Conservation (phyloP, 129 eudicot genomes). For the Saussurea involucrata region DNA sequence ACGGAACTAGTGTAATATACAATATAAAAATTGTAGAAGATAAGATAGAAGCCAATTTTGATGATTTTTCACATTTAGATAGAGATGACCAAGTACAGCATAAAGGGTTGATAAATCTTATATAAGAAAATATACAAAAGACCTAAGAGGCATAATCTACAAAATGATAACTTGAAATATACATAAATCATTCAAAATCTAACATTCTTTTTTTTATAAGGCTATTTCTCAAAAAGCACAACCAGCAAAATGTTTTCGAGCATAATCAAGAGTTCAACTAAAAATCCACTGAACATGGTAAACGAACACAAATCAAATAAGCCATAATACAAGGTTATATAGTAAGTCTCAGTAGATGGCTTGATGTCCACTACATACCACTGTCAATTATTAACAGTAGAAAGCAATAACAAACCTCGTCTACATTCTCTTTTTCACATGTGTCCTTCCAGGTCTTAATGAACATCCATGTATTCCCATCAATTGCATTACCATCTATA, state of each 20-base stretch:
- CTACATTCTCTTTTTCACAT: conserved; percentile 43
- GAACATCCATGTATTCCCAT: conserved; percentile 50
- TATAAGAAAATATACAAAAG: neutral
- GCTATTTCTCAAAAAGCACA: no score
- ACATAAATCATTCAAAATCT: no score
- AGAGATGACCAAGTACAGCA: neutral
- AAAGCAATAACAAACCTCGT: conserved; percentile 49
- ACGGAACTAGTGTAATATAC: neutral
- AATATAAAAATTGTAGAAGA: neutral
- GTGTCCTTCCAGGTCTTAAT: conserved; percentile 72
- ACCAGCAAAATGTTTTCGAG: no score
- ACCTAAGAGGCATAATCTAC: neutral
- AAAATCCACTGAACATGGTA: no score
- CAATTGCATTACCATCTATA: conserved; percentile 17
- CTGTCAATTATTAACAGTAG: neutral
- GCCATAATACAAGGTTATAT: no score
- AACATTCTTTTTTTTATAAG: no score
- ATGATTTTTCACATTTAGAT: neutral
- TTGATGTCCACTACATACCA: neutral
- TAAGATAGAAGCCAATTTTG: neutral
- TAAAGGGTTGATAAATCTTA: neutral
- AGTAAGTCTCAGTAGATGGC: neutral
- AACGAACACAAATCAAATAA: no score
- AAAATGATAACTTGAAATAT: no score
- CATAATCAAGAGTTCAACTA: no score